These are phyloP conservation scores for Mycocentrospora acerina DNA, from an alignment of 2,329 filamentous ascomycete genomes.

Conservation along the genomic window DNA sequence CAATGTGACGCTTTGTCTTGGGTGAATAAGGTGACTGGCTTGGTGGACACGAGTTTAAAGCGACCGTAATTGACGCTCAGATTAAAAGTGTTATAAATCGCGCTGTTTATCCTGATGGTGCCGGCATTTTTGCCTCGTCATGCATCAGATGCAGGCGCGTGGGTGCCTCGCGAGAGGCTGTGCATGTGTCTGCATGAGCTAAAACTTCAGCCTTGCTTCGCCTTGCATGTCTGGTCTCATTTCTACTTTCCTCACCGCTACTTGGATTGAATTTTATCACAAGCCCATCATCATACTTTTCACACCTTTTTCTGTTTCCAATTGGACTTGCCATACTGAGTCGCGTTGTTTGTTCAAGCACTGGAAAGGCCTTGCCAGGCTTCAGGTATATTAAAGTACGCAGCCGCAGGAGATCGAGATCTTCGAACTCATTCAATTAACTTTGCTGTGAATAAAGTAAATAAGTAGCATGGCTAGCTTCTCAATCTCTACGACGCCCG, in stretches of 20 bases:
- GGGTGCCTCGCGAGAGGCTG: slow-evolving; percentile 1
- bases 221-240: slow-evolving; percentile 1
- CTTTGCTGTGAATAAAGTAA: no score
- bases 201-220: slow-evolving; percentile 13
- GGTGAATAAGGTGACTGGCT: slow-evolving; percentile 6
- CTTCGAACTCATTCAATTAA: no score
- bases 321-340: no score
- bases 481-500: background rate
- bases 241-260: background rate
- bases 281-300: no score
- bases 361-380: no score
- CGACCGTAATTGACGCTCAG: no score
- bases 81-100: no score
- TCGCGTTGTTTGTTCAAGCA: no score
- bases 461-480: no score
- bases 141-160: background rate
- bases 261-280: background rate
- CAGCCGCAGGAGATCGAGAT: no score
- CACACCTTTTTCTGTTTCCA: no score
- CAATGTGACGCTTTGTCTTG: background rate
- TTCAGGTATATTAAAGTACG: no score
- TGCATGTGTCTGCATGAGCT: slow-evolving; percentile 1
- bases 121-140: background rate
- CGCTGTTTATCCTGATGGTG: background rate
- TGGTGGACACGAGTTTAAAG: slow-evolving; percentile 3